Evolutionary conservation across 2,329 filamentous ascomycete genomes (phyloP).

Genomic region (Trichothecium sympodiale): DNA sequence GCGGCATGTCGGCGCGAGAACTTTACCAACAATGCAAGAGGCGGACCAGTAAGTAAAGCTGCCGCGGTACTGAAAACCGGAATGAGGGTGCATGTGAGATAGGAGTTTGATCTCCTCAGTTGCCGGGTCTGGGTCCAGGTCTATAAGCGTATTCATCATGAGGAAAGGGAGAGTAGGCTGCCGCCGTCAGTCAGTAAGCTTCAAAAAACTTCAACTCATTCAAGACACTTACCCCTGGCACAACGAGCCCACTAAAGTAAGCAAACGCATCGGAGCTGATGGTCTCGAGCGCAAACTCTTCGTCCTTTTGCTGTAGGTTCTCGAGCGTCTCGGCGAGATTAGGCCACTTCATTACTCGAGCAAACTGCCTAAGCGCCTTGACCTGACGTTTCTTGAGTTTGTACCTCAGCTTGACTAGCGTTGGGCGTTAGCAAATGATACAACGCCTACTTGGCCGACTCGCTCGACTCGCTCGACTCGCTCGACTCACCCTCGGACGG

Average conservation of each 20-base stretch:
- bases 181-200: constrained; percentile 4
- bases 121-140: constrained; percentile 59
- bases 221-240: constrained; percentile 50
- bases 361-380: constrained; percentile 57
- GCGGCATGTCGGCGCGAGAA: constrained; percentile 60
- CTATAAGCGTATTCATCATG: constrained; percentile 68
- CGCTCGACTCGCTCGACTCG: too few species aligned
- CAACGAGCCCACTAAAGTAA: constrained; percentile 63
- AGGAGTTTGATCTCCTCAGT: constrained; percentile 55
- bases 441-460: too few species aligned
- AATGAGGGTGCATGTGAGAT: constrained; percentile 55
- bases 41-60: constrained; percentile 70
- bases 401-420: constrained; percentile 47
- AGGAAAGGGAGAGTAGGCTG: constrained; percentile 58
- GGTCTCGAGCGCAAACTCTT: constrained; percentile 44
- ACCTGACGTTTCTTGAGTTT: constrained; percentile 57
- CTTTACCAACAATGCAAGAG: constrained; percentile 62
- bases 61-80: constrained; percentile 65
- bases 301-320: constrained; percentile 48
- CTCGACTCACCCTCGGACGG: constrained; percentile 41
- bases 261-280: constrained; percentile 64
- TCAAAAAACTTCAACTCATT: not conserved
- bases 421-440: not conserved
- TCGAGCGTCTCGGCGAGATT: constrained; percentile 56
- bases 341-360: constrained; percentile 66